Evolutionary conservation across 768 basidiomycete species (phyloP).

Genomic region (Cubamyces sp.): DNA sequence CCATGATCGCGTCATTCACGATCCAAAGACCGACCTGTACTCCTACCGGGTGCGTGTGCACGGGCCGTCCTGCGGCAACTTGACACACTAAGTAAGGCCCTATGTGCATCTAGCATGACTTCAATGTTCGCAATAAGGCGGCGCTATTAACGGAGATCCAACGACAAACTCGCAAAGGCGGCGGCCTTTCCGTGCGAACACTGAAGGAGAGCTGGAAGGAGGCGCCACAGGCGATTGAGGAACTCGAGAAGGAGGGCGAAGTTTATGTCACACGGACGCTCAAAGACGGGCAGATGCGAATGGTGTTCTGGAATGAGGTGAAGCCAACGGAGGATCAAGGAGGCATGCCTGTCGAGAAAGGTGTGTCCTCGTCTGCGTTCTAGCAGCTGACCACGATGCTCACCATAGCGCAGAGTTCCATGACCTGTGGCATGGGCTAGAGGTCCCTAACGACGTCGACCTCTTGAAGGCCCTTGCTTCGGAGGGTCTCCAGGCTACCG

Average conservation of each 20-base stretch:
- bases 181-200: slow-evolving; percentile 81
- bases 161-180: slow-evolving; percentile 79
- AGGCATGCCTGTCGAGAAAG: slow-evolving; percentile 78
- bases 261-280: slow-evolving; percentile 85
- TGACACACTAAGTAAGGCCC: slow-evolving; percentile 1
- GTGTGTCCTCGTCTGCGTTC: slow-evolving; percentile 42
- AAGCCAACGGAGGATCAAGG: slow-evolving; percentile 75
- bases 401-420: slow-evolving; percentile 66
- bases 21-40: slow-evolving; percentile 84
- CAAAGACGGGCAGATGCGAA: slow-evolving; percentile 80
- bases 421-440: slow-evolving; percentile 84
- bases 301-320: slow-evolving; percentile 92
- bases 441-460: slow-evolving; percentile 86
- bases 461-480: slow-evolving; percentile 75
- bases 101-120: slow-evolving; percentile 68
- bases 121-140: slow-evolving; percentile 81
- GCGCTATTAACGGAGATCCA: slow-evolving; percentile 86
- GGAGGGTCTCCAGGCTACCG: slow-evolving; percentile 82
- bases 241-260: slow-evolving; percentile 87
- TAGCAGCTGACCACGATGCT: slow-evolving; percentile 2
- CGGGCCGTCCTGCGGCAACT: neutral
- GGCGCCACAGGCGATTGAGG: slow-evolving; percentile 80
- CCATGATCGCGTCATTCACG: slow-evolving; percentile 80
- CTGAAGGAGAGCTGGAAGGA: slow-evolving; percentile 94
- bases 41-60: slow-evolving; percentile 71